Evolutionary conservation across 345 rosid genomes (phyloP).

Genomic region (Melaleuca quinquenervia): DNA sequence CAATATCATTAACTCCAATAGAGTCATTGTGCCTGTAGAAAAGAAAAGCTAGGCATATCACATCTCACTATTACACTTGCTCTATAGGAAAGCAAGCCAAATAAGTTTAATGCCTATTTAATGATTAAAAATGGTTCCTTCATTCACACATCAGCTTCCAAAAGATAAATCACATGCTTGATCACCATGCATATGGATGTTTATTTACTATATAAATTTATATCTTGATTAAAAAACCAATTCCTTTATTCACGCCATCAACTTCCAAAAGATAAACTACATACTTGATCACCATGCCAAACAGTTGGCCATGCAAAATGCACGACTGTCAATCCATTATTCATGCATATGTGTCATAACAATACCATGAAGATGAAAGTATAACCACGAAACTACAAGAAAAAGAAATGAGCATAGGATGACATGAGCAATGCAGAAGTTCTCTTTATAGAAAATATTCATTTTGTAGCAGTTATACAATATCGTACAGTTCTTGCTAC

Average conservation of each 20-base stretch:
- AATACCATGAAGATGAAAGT: background rate
- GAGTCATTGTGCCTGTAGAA: slow-evolving; percentile 39
- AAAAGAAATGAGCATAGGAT: background rate
- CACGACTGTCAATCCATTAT: background rate
- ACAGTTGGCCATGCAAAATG: background rate
- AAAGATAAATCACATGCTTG: background rate
- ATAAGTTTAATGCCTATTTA: background rate
- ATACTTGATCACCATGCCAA: background rate
- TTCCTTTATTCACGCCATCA: background rate
- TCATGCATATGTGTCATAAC: background rate
- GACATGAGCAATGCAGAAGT: background rate
- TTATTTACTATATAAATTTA: background rate
- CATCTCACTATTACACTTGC: background rate
- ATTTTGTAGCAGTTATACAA: background rate
- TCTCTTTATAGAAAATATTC: background rate
- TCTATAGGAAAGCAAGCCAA: background rate
- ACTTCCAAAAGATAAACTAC: background rate
- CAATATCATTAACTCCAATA: slow-evolving; percentile 13
- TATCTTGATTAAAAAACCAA: background rate
- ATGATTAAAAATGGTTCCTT: no score
- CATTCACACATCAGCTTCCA: no score
- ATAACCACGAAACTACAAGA: background rate
- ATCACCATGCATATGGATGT: background rate
- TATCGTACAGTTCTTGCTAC: background rate
- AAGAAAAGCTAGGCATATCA: background rate